Base-by-base conservation (phyloP, 2,329 filamentous ascomycete species). In the Sodiomyces alkalinus region DNA sequence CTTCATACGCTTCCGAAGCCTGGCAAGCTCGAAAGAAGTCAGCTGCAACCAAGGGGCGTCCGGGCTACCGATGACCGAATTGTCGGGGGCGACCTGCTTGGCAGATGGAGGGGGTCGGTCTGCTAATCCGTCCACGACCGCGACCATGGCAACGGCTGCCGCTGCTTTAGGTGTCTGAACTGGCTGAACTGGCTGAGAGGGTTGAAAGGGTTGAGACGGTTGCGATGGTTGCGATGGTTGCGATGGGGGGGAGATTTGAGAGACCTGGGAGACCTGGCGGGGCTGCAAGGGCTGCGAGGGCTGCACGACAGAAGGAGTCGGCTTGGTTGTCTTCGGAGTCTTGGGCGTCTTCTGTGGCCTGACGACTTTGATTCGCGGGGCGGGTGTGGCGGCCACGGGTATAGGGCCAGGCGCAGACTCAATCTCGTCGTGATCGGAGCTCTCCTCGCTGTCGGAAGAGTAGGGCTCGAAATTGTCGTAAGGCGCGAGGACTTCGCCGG, bases 1-100 rank as follows among this genome's bases (percentile, higher is more conserved):
- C 65, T 90, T 90, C 81, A 90, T 90, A 12, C 78, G 67, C 53
- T 90, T 90, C 34, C 81, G 63, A 6, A 90, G 60, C 37, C 73
- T 67, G 1, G 72, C 73, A 26, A 79, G 57, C 45, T 79, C 74
- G 36, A 68, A 76, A 11, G 62, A 56, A 6, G 72, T 77, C 20
- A 79, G 58, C 40, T 71, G 70, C 15, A 77, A 55, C 74, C 74
- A 79, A 0, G 74, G 74, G 8, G 68, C 64, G 41, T 76, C 65
- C 3, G 57, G 42, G 31, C 68, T 72, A 17, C 72, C 72, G 10
- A 65, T 52, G 2, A 68, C 56, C 2, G 68, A 68, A 35, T 74
- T 63, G 17, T 68, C 61, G 0, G 72, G 71, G n/a, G n/a, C n/a
- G n/a, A n/a, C n/a, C n/a, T n/a, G n/a, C n/a, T n/a, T n/a, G n/a